phyloP scores from a whole-genome alignment of 257 asterid genomes.

The Linaria vulgaris region DNA sequence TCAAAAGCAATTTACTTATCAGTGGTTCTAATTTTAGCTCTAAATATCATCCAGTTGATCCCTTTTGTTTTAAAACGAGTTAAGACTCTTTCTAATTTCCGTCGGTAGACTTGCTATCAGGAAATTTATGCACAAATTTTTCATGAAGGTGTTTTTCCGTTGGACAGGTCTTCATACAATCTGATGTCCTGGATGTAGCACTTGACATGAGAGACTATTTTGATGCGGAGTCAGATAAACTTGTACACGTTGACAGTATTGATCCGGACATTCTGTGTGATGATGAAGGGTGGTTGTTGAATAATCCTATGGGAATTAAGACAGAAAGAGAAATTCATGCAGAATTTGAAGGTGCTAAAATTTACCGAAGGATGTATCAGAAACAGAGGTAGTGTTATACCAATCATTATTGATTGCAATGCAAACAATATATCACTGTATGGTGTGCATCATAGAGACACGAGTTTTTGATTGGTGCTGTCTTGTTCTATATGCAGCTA shows the following conservation, averaged over 20 bases:
- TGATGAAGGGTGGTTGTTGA: slow-evolving; percentile 76
- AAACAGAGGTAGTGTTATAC: slow-evolving; percentile 35
- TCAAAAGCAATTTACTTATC: not conserved
- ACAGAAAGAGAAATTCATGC: slow-evolving; percentile 93
- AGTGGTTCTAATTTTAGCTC: not conserved
- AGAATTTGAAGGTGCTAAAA: slow-evolving; percentile 74
- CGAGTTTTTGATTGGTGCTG: not conserved
- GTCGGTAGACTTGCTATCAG: not conserved
- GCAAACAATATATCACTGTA: not conserved
- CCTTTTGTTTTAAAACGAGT: too few relatives aligned
- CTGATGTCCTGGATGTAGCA: slow-evolving; percentile 85
- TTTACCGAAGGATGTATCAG: slow-evolving; percentile 74
- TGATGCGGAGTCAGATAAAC: slow-evolving; percentile 53
- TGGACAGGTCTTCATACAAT: slow-evolving; percentile 78
- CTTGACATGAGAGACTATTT: slow-evolving; percentile 74
- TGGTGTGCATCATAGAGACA: not conserved
- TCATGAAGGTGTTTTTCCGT: slow-evolving; percentile 8
- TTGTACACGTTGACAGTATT: slow-evolving; percentile 49
- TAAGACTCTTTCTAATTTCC: too few relatives aligned
- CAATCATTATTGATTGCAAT: not conserved
- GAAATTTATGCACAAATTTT: not conserved
- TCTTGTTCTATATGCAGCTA: slow-evolving; percentile 17
- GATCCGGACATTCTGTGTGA: slow-evolving; percentile 47
- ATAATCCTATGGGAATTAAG: slow-evolving; percentile 83
- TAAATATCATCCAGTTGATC: slow-evolving; percentile 1